Evolutionary conservation across 2,329 filamentous ascomycete genomes (phyloP), one percentile per base, ranked within the genome.

Genomic region (Fusarium metavorans): DNA sequence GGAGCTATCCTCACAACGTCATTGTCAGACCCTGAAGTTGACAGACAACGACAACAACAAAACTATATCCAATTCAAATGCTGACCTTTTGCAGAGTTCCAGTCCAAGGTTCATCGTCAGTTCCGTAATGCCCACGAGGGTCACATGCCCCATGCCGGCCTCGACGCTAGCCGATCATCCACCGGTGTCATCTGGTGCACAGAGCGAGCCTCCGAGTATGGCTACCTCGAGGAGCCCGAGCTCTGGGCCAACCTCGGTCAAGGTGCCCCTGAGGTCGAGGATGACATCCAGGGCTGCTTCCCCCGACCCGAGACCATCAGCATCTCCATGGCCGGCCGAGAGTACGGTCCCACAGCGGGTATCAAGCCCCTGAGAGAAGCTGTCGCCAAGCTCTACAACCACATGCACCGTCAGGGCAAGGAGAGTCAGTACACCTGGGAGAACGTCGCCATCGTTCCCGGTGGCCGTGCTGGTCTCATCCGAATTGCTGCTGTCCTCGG

Each of bases 111-210:
- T 80, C 95, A 98, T 84, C 91, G 93, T 73, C 93, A 97, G 82
- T 98, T 98, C 86, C 93, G 95, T 78, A 91, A 92, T 81, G 94
- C 94, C 74, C 95, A 98, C 84, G 94, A 97, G 83, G 95, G 95
- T 68, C 95, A 97, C 85, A 92, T 94, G 81, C 93, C 94, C 57
- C 95, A 98, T 83, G 95, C 95, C 70, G 96, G 95, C 78, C 92
- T 98, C 75, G 95, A 98, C 80, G 93, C 95, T 64, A 93, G 92
- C 71, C 91, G 95, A 83, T 93, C 95, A 52, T 97, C 94, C 18
- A 98, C 96, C 16, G 96, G 96, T 84, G 96, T 98, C 5, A 94
- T 98, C 74, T 98, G 96, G 96, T 95, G 93, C 75, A 95, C 92
- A 4, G 94, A 97, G 85, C 92, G 94, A 77, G 95, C 95, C 64